Conservation (phyloP, 306 rosid genomes). For the Lathyrus oleraceus region DNA sequence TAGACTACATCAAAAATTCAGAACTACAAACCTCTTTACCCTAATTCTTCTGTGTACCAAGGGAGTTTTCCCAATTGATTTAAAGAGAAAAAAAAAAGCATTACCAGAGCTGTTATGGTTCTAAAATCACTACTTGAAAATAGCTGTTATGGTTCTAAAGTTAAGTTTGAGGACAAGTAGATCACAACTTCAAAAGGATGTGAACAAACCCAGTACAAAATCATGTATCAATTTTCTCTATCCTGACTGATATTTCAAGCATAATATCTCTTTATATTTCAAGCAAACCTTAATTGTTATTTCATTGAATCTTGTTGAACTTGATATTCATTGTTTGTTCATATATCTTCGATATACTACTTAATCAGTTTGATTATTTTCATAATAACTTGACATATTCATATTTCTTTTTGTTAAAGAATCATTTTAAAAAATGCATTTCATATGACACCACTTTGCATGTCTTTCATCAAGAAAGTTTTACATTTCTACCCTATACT, state of each 20-base stretch:
- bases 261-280: neutral
- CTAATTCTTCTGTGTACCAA: neutral
- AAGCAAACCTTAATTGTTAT: neutral
- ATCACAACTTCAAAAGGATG: neutral
- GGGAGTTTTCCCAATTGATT: neutral
- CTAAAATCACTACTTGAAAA: neutral
- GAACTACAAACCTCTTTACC: neutral
- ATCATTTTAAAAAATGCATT: neutral
- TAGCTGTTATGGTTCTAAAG: neutral
- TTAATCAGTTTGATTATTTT: neutral
- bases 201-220: neutral
- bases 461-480: neutral
- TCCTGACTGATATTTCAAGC: neutral
- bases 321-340: neutral
- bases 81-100: neutral
- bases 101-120: neutral
- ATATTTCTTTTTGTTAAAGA: neutral
- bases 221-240: neutral
- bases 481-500: neutral
- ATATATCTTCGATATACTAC: neutral
- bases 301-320: neutral
- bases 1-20: neutral
- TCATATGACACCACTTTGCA: neutral
- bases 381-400: neutral
- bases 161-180: neutral